phyloP scores from a whole-genome alignment of 2,329 filamentous ascomycete genomes.

The Aaosphaeria pasadenensis region DNA sequence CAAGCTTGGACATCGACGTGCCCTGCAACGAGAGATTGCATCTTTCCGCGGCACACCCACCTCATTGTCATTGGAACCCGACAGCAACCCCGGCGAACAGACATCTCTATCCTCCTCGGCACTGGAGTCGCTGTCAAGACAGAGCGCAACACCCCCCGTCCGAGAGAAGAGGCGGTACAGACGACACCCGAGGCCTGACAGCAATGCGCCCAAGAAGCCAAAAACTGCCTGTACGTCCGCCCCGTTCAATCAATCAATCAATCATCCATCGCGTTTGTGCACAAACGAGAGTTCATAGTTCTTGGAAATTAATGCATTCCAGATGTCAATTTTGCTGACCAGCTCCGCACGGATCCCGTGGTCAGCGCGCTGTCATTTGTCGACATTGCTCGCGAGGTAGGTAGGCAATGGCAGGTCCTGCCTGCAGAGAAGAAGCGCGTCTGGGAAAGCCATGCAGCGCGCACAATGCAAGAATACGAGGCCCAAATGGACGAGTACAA shows the following conservation, averaged over 20 bases:
- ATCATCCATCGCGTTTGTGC: background rate
- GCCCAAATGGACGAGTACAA: constrained; percentile 40
- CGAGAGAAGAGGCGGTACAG: constrained; percentile 37
- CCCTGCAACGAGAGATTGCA: constrained; percentile 40
- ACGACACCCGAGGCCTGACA: constrained; percentile 35
- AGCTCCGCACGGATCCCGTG: constrained; percentile 34
- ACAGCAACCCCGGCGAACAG: constrained; percentile 13
- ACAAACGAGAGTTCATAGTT: background rate
- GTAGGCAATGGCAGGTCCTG: constrained; percentile 36
- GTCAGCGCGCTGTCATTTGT: constrained; percentile 37
- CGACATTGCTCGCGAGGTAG: constrained; percentile 38
- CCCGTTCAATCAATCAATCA: background rate
- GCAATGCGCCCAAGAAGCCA: constrained; percentile 38
- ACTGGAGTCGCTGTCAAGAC: constrained; percentile 23
- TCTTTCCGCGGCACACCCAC: constrained; percentile 30
- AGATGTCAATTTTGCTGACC: constrained; percentile 43
- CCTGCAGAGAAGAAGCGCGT: constrained; percentile 33
- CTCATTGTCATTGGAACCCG: constrained; percentile 23
- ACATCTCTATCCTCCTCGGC: constrained; percentile 26
- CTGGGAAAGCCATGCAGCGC: constrained; percentile 38
- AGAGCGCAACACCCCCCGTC: constrained; percentile 12
- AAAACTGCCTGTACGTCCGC: constrained; percentile 37
- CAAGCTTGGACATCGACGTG: constrained; percentile 39
- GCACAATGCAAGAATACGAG: constrained; percentile 38
- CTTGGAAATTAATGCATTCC: constrained; percentile 6